A percentile compares a stretch with the other conserved stretches of the same genome.
Conservation (phyloP, 306 rosid genomes). For the Vigna mungo region DNA sequence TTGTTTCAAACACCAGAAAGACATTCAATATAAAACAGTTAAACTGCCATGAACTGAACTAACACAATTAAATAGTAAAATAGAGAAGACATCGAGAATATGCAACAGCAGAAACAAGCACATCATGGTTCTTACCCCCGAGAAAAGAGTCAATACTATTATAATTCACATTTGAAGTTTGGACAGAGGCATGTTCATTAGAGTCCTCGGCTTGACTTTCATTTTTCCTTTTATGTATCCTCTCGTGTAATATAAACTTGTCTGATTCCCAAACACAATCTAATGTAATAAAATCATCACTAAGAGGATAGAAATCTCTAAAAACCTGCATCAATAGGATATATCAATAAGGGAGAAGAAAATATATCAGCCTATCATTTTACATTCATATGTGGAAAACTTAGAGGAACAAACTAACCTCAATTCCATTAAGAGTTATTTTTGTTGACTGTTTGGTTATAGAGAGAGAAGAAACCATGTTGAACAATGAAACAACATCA, state of each 20-base stretch:
- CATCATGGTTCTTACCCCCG: conserved; percentile 59
- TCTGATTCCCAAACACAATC: conserved; percentile 78
- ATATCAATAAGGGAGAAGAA: conserved; percentile 2
- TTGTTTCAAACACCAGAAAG: not conserved
- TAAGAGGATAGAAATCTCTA: conserved; percentile 75
- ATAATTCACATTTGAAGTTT: conserved; percentile 61
- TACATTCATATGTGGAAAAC: not conserved
- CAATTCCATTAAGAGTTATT: conserved; percentile 67
- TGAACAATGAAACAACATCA: conserved; percentile 76
- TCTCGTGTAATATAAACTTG: conserved; percentile 71
- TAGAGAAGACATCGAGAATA: not conserved
- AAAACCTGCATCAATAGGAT: conserved; percentile 58
- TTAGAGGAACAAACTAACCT: conserved; percentile 59
- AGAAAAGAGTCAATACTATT: conserved; percentile 58
- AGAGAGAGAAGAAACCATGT: conserved; percentile 76
- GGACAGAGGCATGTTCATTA: conserved; percentile 44
- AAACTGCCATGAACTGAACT: conserved; percentile 28
- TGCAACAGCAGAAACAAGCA: conserved; percentile 22
- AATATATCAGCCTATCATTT: conserved; percentile 14
- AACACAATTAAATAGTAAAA: conserved; percentile 7
- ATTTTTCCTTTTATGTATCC: conserved; percentile 44
- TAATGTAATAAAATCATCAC: conserved; percentile 62
- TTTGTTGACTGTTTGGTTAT: conserved; percentile 70
- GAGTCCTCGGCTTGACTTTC: conserved; percentile 53
- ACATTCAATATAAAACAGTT: conserved; percentile 16